These are phyloP conservation scores for Alternaria sp. DNA, from an alignment of 2,329 filamentous ascomycete genomes.

Conservation along the genomic window DNA sequence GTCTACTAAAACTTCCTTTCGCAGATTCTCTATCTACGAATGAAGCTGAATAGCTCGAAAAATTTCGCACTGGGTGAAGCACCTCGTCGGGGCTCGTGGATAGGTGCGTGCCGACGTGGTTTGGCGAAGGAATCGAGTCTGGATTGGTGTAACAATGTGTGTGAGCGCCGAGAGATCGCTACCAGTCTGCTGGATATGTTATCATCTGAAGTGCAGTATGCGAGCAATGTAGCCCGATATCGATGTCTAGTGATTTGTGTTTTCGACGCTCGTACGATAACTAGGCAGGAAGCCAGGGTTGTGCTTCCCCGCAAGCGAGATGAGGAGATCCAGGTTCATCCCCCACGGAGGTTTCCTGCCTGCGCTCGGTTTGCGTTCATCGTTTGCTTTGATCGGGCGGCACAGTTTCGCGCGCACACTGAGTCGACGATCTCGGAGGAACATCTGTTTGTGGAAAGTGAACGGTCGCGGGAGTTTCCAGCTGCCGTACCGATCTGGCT, in stretches of 20 bases:
- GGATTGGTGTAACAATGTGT: conserved; percentile 7
- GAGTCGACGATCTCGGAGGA: conserved; percentile 15
- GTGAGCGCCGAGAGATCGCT: conserved; percentile 12
- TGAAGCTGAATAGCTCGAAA: background rate
- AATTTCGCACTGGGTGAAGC: background rate
- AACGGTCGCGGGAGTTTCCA: conserved; percentile 10
- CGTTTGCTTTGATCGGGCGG: conserved; percentile 7
- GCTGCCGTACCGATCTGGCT: conserved; percentile 15
- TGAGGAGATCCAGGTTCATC: conserved; percentile 15
- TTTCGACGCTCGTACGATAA: conserved; percentile 13
- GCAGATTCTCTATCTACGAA: background rate
- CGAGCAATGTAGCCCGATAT: conserved; percentile 12
- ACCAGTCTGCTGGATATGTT: conserved; percentile 8
- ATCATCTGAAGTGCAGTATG: conserved; percentile 10
- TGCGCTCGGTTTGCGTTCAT: conserved; percentile 15
- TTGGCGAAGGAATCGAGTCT: background rate
- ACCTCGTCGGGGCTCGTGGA: background rate
- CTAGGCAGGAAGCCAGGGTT: conserved; percentile 13
- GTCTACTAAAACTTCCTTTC: background rate
- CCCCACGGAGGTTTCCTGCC: conserved; percentile 6
- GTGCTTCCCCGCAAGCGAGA: conserved; percentile 20
- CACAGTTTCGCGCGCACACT: conserved; percentile 2
- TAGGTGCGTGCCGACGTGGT: background rate
- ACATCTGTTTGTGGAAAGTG: conserved; percentile 8
- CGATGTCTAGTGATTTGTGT: conserved; percentile 12